Evolutionary conservation across 169 alveolate species (phyloP).

Genomic region (Cryptosporidium ryanae): DNA sequence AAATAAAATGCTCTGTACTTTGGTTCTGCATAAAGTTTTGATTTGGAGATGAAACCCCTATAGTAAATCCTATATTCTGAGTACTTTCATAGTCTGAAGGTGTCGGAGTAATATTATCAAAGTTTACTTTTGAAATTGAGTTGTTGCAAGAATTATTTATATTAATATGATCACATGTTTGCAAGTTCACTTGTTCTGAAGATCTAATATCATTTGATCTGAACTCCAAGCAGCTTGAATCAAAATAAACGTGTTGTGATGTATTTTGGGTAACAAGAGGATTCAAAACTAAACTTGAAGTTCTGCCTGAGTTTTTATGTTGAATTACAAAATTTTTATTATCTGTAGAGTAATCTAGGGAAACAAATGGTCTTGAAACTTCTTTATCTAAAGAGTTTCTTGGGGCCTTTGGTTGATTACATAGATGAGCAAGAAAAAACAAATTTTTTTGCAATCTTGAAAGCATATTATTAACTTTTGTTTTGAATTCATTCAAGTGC

Average conservation of each 20-base stretch:
- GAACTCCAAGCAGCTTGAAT: conserved; percentile 12
- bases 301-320: background rate
- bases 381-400: conserved; percentile 21
- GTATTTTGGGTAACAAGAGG: conserved; percentile 33
- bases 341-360: conserved; percentile 54
- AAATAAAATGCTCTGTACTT: conserved; percentile 60
- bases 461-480: conserved; percentile 1
- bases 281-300: conserved; percentile 17
- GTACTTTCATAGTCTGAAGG: conserved; percentile 27
- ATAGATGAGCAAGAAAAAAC: conserved; percentile 53
- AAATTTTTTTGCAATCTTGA: conserved; percentile 58
- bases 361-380: conserved; percentile 21
- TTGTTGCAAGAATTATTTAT: background rate
- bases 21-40: conserved; percentile 25
- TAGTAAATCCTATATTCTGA: conserved; percentile 34
- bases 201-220: conserved; percentile 7
- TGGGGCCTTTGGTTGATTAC: conserved; percentile 66
- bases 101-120: conserved; percentile 2
- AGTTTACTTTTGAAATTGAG: conserved; percentile 20
- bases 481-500: background rate
- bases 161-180: conserved; percentile 18
- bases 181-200: conserved; percentile 14
- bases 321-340: conserved; percentile 3
- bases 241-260: conserved; percentile 15
- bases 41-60: conserved; percentile 25